These are phyloP conservation scores for Trichoderma citrinoviride DNA, from an alignment of 2,329 filamentous ascomycete species.

Conservation along the genomic window DNA sequence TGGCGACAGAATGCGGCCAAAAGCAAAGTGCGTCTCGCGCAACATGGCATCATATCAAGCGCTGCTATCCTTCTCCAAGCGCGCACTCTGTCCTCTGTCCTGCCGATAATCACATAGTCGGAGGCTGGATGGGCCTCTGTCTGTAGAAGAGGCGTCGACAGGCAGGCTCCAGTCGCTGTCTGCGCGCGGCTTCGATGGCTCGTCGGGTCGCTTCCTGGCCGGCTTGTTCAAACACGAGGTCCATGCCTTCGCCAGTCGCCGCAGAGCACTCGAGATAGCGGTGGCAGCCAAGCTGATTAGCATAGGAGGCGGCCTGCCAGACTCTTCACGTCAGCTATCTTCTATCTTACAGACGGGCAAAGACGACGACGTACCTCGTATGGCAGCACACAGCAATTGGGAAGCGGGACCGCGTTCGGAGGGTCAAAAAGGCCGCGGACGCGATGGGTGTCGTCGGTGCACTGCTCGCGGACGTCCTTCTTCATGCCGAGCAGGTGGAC, in stretches of 20 bases:
- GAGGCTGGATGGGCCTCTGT: too few relatives aligned
- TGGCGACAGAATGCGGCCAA: neutral
- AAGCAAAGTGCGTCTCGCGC: neutral
- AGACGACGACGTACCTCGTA: slow-evolving; percentile 30
- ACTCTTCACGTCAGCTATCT: neutral
- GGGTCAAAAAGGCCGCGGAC: neutral
- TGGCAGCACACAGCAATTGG: slow-evolving; percentile 34
- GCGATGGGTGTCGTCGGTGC: slow-evolving; percentile 22
- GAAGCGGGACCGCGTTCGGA: neutral
- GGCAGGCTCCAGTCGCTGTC: slow-evolving; percentile 15
- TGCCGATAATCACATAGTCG: neutral
- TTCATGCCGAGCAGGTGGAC: slow-evolving; percentile 38
- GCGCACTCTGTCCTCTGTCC: neutral
- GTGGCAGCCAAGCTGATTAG: slow-evolving; percentile 31
- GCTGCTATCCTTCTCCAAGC: neutral
- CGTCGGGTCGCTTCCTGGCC: slow-evolving; percentile 28
- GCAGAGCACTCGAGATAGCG: slow-evolving; percentile 39
- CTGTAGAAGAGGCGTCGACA: slow-evolving; percentile 26
- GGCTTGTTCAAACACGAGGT: slow-evolving; percentile 32
- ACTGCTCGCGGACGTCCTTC: slow-evolving; percentile 31
- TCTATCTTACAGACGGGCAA: neutral
- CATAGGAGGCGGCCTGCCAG: slow-evolving; percentile 35
- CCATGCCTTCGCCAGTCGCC: slow-evolving; percentile 36
- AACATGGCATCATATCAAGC: neutral
- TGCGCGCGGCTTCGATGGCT: slow-evolving; percentile 23